These are phyloP conservation scores for Verticillium tricorpus DNA, from an alignment of 2,329 filamentous ascomycete species.

Conservation along the genomic window DNA sequence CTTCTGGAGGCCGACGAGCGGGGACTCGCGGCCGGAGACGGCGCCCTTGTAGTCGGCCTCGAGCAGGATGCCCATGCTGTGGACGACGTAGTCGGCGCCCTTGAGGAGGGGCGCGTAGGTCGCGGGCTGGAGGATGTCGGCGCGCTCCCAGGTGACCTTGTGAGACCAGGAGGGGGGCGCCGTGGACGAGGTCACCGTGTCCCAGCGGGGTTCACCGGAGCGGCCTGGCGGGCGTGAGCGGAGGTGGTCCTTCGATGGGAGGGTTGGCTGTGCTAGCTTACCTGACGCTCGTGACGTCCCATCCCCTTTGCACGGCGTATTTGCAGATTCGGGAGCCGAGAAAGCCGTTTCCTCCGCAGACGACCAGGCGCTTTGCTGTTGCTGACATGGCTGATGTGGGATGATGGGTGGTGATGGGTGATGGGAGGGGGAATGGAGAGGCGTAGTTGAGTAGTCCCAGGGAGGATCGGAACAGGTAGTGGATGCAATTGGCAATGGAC, in stretches of 20 bases:
- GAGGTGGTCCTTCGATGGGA: conserved; percentile 12
- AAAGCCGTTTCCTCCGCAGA: conserved; percentile 93
- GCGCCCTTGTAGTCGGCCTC: conserved; percentile 98
- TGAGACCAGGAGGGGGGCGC: conserved; percentile 75
- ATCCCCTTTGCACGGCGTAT: conserved; percentile 77
- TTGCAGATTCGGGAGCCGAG: conserved; percentile 87
- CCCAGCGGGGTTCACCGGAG: conserved; percentile 86
- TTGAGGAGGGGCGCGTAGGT: conserved; percentile 75
- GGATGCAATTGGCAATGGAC: neutral
- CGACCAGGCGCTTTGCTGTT: conserved; percentile 72
- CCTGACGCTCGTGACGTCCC: conserved; percentile 92
- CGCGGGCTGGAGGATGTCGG: conserved; percentile 77
- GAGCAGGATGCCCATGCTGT: conserved; percentile 92
- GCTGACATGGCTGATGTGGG: conserved; percentile 42
- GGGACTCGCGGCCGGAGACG: conserved; percentile 75
- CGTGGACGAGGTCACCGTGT: conserved; percentile 65
- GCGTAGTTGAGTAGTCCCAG: conserved; percentile 10
- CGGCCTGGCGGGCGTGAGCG: conserved; percentile 51
- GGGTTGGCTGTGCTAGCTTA: conserved; percentile 31
- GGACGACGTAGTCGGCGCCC: conserved; percentile 79
- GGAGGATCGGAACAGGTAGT: neutral
- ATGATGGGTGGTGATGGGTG: too few relatives aligned
- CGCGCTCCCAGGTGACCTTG: conserved; percentile 80
- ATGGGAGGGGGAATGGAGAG: too few relatives aligned
- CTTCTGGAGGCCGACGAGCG: conserved; percentile 70